A percentile compares a stretch with the other conserved stretches of the same genome.
These are phyloP conservation scores for Amyloporia xantha DNA, from an alignment of 768 basidiomycete genomes.

Conservation along the genomic window DNA sequence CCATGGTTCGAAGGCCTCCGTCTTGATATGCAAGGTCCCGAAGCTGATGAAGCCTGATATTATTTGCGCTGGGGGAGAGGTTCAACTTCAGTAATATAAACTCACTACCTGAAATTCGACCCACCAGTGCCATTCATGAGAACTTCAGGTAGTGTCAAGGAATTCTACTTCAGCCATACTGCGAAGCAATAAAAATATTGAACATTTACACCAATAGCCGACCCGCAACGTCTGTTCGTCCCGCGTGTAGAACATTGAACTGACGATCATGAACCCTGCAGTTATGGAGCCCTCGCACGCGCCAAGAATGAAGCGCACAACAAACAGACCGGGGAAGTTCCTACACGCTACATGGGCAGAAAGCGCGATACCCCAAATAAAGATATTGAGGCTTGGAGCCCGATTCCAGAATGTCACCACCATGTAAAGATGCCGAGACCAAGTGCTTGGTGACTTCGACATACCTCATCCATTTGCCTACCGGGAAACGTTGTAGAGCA, in stretches of 20 bases:
- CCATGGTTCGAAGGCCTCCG: conserved; percentile 56
- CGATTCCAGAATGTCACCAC: neutral
- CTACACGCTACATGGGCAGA: conserved; percentile 63
- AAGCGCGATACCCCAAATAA: conserved; percentile 57
- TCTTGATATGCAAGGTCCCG: conserved; percentile 56
- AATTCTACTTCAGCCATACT: neutral
- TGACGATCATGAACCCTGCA: conserved; percentile 72
- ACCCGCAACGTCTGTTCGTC: conserved; percentile 62
- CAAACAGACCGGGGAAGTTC: conserved; percentile 59
- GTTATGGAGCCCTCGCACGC: conserved; percentile 70
- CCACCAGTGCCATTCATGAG: conserved; percentile 70
- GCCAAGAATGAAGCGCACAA: conserved; percentile 58
- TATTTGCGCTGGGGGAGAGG: conserved; percentile 57
- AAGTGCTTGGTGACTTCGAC: too few species aligned
- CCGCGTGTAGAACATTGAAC: conserved; percentile 72
- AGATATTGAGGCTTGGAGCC: conserved; percentile 49
- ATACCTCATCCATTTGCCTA: conserved; percentile 78
- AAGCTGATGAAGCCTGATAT: conserved; percentile 65
- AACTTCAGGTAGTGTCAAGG: conserved; percentile 32
- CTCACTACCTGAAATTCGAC: conserved; percentile 5
- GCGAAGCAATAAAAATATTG: neutral
- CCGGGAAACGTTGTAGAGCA: conserved; percentile 64
- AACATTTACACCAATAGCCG: conserved; percentile 65
- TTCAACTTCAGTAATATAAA: neutral
- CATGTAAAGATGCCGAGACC: neutral